phyloP scores from a whole-genome alignment of 1,284 basidiomycete species.

The Veloboletus limbatus region DNA sequence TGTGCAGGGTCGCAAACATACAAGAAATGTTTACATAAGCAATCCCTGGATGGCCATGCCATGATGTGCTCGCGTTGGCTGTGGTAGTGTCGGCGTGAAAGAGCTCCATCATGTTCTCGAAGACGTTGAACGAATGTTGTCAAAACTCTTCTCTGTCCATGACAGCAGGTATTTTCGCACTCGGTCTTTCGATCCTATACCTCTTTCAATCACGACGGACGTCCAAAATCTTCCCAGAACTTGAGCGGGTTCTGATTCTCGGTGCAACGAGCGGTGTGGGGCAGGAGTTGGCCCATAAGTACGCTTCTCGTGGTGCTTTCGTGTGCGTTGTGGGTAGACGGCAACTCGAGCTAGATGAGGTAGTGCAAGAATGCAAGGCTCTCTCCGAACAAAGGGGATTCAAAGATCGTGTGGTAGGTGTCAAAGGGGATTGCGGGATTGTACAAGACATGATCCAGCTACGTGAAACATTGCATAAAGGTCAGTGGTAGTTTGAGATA shows the following conservation, averaged over 20 bases:
- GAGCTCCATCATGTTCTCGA: conserved; percentile 12
- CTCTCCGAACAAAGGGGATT: conserved; percentile 17
- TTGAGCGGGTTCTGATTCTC: conserved; percentile 76
- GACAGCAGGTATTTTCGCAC: conserved; percentile 6
- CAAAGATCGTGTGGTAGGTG: conserved; percentile 38
- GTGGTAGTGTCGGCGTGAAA: too few relatives aligned
- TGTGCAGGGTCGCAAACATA: too few relatives aligned
- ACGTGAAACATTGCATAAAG: conserved; percentile 51
- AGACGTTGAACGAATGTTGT: conserved; percentile 6
- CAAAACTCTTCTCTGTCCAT: conserved; percentile 11
- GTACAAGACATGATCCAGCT: conserved; percentile 68
- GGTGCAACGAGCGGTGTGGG: conserved; percentile 88
- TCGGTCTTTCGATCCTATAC: conserved; percentile 18
- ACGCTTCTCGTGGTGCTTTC: conserved; percentile 71
- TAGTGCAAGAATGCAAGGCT: conserved; percentile 59
- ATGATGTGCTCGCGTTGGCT: too few relatives aligned
- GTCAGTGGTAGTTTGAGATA: conserved; percentile 36
- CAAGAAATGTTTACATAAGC: too few relatives aligned
- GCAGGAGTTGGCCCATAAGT: conserved; percentile 65
- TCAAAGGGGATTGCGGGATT: conserved; percentile 64
- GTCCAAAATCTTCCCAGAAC: conserved; percentile 8
- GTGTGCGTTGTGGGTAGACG: conserved; percentile 79
- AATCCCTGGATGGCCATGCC: too few relatives aligned
- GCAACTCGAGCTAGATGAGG: conserved; percentile 52
- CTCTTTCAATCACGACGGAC: conserved; percentile 19